These are phyloP conservation scores for Penicillium cataractarum DNA, from an alignment of 495 filamentous ascomycete genomes.

Conservation along the genomic window DNA sequence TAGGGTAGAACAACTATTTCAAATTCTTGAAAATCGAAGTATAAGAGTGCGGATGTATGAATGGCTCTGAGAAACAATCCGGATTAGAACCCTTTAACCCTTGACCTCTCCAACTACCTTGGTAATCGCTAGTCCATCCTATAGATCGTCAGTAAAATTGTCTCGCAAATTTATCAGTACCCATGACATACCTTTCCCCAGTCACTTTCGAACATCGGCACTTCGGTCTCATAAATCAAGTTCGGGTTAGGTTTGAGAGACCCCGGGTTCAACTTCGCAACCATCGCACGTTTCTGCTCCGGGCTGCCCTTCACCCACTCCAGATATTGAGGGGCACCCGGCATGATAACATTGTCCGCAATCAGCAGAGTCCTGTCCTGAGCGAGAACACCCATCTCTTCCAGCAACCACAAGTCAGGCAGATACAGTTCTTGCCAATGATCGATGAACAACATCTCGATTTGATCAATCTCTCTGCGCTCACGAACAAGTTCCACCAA, in stretches of 20 bases:
- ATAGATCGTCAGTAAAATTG: conserved; percentile 1
- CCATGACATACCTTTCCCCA: conserved; percentile 23
- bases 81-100: neutral
- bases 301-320: conserved; percentile 21
- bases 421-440: conserved; percentile 67
- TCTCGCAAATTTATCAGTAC: neutral
- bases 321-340: conserved; percentile 66
- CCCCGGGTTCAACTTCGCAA: conserved; percentile 5
- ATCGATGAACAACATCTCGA: conserved; percentile 69
- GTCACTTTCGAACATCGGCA: conserved; percentile 23
- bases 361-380: conserved; percentile 55
- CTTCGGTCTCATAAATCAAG: conserved; percentile 22
- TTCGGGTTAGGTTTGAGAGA: conserved; percentile 20
- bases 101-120: conserved; percentile 18
- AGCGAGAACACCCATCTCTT: conserved; percentile 59
- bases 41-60: neutral
- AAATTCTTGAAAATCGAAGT: neutral
- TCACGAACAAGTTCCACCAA: conserved; percentile 33
- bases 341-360: conserved; percentile 70
- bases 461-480: conserved; percentile 37
- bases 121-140: conserved; percentile 28
- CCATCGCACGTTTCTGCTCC: conserved; percentile 9
- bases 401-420: conserved; percentile 66
- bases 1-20: too few species aligned
- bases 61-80: neutral